Conservation (phyloP, 2,329 filamentous ascomycete genomes). For the Penicillium sp. region DNA sequence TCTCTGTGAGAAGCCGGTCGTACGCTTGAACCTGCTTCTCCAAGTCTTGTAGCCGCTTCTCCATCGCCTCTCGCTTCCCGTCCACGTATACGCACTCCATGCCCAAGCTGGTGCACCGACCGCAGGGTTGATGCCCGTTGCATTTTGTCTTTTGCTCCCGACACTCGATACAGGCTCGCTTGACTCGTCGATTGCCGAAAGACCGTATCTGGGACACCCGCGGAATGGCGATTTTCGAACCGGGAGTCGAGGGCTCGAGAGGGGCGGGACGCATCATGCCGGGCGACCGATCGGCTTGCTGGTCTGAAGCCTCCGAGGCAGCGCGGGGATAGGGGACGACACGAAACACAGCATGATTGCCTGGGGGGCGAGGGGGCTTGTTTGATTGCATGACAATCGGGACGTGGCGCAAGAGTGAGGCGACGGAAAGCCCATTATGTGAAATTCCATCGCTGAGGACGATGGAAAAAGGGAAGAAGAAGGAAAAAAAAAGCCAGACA, state of each 20-base stretch:
- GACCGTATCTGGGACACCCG: constrained; percentile 27
- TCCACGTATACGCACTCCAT: constrained; percentile 49
- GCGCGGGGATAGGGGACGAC: constrained; percentile 8
- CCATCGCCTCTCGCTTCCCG: constrained; percentile 48
- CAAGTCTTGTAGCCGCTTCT: constrained; percentile 47
- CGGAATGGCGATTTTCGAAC: constrained; percentile 37
- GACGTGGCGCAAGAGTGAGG: background rate
- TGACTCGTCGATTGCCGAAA: constrained; percentile 38
- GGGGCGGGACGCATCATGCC: background rate
- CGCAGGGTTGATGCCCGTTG: constrained; percentile 50
- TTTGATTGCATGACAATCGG: constrained; percentile 6
- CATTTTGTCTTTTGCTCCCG: constrained; percentile 53
- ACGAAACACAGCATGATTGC: constrained; percentile 8
- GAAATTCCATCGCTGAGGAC: constrained; percentile 4
- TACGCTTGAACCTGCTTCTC: constrained; percentile 43
- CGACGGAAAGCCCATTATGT: background rate
- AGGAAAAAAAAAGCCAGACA: background rate
- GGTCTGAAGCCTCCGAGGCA: background rate
- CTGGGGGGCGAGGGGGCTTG: constrained; percentile 8
- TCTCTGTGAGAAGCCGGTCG: constrained; percentile 39
- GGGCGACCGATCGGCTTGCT: background rate
- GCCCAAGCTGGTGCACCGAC: constrained; percentile 47
- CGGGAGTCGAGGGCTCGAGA: background rate
- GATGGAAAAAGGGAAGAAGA: background rate
- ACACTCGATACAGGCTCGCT: constrained; percentile 50